Evolutionary conservation across 2,329 filamentous ascomycete species (phyloP).

Genomic region (Geosmithia morbida): DNA sequence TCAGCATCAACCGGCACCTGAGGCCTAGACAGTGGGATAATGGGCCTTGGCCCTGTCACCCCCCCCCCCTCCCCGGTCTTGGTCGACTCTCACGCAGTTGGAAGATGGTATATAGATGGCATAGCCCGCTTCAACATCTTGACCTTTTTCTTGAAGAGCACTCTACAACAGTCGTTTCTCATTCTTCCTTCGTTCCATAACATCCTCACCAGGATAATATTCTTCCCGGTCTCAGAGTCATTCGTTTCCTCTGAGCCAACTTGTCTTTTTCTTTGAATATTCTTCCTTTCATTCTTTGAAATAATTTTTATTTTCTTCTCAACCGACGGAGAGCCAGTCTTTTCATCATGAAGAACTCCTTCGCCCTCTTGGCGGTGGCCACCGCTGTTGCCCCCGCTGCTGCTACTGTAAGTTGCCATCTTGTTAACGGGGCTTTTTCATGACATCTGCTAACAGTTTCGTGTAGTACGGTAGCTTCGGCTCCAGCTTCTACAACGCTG

Average conservation of each 20-base stretch:
- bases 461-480: constrained; percentile 4
- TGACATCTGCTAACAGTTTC: neutral
- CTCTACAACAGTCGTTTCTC: constrained; percentile 5
- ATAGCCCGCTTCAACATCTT: constrained; percentile 2
- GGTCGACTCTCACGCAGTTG: neutral
- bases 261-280: constrained; percentile 3
- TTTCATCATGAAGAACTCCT: constrained; percentile 34
- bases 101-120: constrained; percentile 2
- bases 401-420: constrained; percentile 28
- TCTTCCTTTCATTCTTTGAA: constrained; percentile 6
- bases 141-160: constrained; percentile 8
- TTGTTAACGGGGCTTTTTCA: too few species aligned
- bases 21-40: neutral
- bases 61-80: neutral
- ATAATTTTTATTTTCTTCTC: neutral
- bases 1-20: neutral
- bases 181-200: constrained; percentile 11
- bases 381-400: constrained; percentile 33
- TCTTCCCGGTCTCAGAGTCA: constrained; percentile 30
- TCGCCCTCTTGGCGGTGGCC: constrained; percentile 33
- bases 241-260: constrained; percentile 37
- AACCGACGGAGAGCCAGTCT: neutral
- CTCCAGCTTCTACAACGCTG: constrained; percentile 13
- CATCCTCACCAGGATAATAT: constrained; percentile 7
- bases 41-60: neutral